Conservation (phyloP, 2,329 filamentous ascomycete species). For the Colletotrichum coccodes region DNA sequence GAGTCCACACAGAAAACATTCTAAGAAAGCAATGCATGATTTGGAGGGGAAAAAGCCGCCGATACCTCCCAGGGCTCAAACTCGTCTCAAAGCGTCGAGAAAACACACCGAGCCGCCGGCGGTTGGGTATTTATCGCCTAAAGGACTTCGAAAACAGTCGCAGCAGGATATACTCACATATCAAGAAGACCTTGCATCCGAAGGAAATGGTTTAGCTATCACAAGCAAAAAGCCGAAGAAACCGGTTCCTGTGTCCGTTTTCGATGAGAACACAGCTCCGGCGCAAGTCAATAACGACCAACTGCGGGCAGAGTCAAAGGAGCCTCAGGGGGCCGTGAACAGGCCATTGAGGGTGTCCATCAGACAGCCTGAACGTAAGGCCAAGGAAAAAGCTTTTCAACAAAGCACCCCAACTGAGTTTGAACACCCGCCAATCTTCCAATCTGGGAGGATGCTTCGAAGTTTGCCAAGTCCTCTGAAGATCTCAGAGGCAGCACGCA, state of each 20-base stretch:
- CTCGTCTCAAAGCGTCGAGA: slow-evolving; percentile 1
- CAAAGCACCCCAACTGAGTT: neutral
- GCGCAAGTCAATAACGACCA: neutral
- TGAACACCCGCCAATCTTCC: slow-evolving; percentile 1
- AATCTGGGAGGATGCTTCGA: slow-evolving; percentile 2
- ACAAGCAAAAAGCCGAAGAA: neutral
- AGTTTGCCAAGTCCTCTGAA: neutral
- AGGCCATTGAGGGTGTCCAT: slow-evolving; percentile 22
- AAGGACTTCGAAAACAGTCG: neutral
- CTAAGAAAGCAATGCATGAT: neutral
- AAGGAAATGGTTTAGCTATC: neutral
- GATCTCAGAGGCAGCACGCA: neutral
- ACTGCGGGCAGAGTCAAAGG: neutral
- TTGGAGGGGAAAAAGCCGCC: neutral
- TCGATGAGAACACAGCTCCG: neutral
- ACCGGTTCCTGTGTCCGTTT: neutral
- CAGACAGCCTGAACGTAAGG: slow-evolving; percentile 32
- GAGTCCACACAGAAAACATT: neutral
- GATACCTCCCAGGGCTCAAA: slow-evolving; percentile 15
- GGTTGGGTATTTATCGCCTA: neutral
- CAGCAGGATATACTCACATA: neutral
- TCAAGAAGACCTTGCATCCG: neutral
- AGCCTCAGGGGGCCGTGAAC: neutral
- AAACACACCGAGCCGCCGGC: neutral
- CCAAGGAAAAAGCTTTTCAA: slow-evolving; percentile 33